These are phyloP conservation scores for Zymoseptoria crescenta DNA, from an alignment of 2,329 filamentous ascomycete genomes.

Conservation along the genomic window DNA sequence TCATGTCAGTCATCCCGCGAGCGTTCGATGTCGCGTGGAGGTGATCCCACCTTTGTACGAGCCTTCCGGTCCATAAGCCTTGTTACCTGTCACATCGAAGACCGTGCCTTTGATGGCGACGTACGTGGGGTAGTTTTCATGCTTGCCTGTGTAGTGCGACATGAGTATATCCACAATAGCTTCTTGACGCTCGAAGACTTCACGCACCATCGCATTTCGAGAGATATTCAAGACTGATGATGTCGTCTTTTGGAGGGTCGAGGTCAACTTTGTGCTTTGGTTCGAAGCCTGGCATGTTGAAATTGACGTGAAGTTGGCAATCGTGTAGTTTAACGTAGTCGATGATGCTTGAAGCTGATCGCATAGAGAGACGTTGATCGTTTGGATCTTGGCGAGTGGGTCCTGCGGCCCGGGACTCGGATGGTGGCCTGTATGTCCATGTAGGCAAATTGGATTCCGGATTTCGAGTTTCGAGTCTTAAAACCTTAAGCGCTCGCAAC, in stretches of 20 bases:
- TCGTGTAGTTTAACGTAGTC: background rate
- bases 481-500: no score
- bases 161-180: background rate
- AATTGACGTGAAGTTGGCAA: background rate
- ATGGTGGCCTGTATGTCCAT: no score
- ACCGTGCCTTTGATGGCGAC: constrained; percentile 72
- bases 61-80: constrained; percentile 72
- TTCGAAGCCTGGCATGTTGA: constrained; percentile 50
- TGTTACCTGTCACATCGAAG: constrained; percentile 88
- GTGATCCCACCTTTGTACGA: constrained; percentile 68
- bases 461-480: no score
- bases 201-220: constrained; percentile 71
- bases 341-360: background rate
- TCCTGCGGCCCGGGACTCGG: background rate
- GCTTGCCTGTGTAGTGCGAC: constrained; percentile 44
- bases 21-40: background rate
- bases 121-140: constrained; percentile 53
- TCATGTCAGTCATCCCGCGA: background rate
- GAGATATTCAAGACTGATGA: constrained; percentile 73
- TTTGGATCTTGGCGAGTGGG: background rate
- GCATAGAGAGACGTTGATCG: background rate
- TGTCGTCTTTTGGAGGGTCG: constrained; percentile 77
- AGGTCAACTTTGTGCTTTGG: constrained; percentile 71
- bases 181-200: background rate
- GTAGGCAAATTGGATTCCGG: no score